Base-by-base conservation (phyloP, 352 stramenopile genomes). In the Pythium apleroticum region DNA sequence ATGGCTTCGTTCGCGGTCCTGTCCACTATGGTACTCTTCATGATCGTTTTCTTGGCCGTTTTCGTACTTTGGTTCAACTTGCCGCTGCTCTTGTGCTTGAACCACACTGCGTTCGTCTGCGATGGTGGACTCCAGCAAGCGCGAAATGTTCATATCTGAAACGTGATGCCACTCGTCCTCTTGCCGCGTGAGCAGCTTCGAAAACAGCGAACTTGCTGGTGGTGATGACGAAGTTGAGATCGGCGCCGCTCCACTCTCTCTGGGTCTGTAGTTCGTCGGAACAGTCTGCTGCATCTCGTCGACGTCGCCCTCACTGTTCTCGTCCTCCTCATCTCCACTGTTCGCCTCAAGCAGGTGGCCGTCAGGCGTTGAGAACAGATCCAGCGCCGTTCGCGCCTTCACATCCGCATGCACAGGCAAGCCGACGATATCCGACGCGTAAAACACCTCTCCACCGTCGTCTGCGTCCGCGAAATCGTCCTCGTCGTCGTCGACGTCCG, bases 371-470 rank as follows among this genome's bases (percentile, higher is more conserved):
- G 41, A 46, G 63, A 71, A 66, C 10, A 63, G 20, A 60, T 69
- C 67, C 3, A 73, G 25, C 15, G 50, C 49, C 7, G 56, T 58
- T 4, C 67, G 46, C 22, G 67, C 61, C 20, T 65, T 30, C 14
- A 73, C 46, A 7, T 68, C 60, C 17, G 52, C 66, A 20, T 58
- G 35, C 12, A 60, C 14, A 14, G 59, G 37, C 24, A 41, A 60
- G 6, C 61, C 67, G 10, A 73, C 45, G 17, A 73, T 63, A 48
- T 73, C 67, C 6, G 61, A 59, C 1, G 67, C 67, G 46, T 69
- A 73, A 25, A 73, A 73, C 1, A 73, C 46, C 22, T 73, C 66
- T 39, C 41, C 65, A 15, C 45, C 58, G 22, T 43, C 41, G 19
- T 63, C 56, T 3, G 50, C 56, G 22, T 63, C 55, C 3, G 19